Evolutionary conservation across 768 basidiomycete species (phyloP).

Genomic region (Scleroderma bovista): DNA sequence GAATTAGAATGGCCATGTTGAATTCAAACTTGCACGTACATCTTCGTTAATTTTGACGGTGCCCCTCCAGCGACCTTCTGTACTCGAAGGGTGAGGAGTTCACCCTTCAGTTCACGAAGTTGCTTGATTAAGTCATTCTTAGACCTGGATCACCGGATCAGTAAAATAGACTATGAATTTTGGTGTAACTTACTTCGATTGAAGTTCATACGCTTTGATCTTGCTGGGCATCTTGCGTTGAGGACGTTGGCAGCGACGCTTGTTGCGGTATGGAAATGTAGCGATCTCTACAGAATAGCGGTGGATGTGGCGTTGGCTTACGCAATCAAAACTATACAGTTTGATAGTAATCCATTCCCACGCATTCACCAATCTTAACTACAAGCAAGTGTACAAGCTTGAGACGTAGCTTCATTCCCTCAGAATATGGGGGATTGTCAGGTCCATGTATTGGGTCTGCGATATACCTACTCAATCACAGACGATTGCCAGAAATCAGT

Average conservation of each 20-base stretch:
- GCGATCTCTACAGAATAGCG: too few species aligned
- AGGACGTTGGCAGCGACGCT: conserved; percentile 6
- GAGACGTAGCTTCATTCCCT: too few species aligned
- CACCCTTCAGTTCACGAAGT: conserved; percentile 88
- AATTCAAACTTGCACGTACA: conserved; percentile 48
- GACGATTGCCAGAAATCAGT: conserved; percentile 20
- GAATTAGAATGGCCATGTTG: not conserved
- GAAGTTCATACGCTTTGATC: conserved; percentile 95
- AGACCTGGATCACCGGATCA: conserved; percentile 48
- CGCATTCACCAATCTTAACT: conserved; percentile 5
- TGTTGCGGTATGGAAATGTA: too few species aligned
- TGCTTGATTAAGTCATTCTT: conserved; percentile 97
- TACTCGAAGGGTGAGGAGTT: conserved; percentile 90
- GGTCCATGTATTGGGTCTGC: too few species aligned
- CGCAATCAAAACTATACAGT: conserved; percentile 34
- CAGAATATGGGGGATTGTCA: too few species aligned
- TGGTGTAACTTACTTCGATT: conserved; percentile 72
- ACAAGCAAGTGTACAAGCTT: too few species aligned
- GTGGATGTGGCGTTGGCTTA: conserved; percentile 24
- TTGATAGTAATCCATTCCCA: conserved; percentile 38
- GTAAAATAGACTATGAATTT: not conserved
- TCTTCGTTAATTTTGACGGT: conserved; percentile 93
- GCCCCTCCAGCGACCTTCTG: conserved; percentile 98
- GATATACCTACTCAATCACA: too few species aligned
- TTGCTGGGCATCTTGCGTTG: conserved; percentile 72